A percentile compares a stretch with the other conserved stretches of the same genome.
phyloP scores from a whole-genome alignment of 805 yeast species.

The Kazachstania bromeliacearum region DNA sequence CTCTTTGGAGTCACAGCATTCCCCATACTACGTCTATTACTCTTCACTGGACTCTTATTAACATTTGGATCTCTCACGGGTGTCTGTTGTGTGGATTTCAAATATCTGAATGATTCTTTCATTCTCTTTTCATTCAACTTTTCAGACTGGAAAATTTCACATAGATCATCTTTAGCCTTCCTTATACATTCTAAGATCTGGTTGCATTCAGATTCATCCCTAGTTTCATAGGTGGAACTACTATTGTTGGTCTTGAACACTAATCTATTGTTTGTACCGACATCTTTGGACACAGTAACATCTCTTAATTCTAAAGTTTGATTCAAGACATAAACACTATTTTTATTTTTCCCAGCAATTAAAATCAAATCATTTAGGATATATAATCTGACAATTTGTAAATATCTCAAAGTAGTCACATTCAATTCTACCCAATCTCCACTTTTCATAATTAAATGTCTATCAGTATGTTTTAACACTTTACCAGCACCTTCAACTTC shows the following conservation, averaged over 20 bases:
- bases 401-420: constrained; percentile 73
- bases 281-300: constrained; percentile 35
- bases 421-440: constrained; percentile 83
- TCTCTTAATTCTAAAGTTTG: constrained; percentile 73
- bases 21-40: constrained; percentile 27
- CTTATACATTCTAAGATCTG: constrained; percentile 47
- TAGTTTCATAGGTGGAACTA: constrained; percentile 16
- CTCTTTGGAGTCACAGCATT: constrained; percentile 13
- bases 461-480: constrained; percentile 32
- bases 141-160: constrained; percentile 47
- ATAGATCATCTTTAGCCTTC: constrained; percentile 51
- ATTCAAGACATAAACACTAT: constrained; percentile 50
- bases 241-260: constrained; percentile 9
- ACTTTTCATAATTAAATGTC: constrained; percentile 72
- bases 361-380: constrained; percentile 68
- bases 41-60: constrained; percentile 27
- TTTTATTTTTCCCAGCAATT: constrained; percentile 54
- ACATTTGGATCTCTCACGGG: constrained; percentile 23
- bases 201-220: constrained; percentile 17
- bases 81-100: constrained; percentile 30
- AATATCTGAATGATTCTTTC: constrained; percentile 36
- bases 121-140: constrained; percentile 35
- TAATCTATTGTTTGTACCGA: constrained; percentile 12
- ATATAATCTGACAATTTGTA: constrained; percentile 66
- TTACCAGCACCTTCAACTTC: constrained; percentile 77